Evolutionary conservation across 2,329 filamentous ascomycete genomes (phyloP).

Genomic region (Arthroderma sp.): DNA sequence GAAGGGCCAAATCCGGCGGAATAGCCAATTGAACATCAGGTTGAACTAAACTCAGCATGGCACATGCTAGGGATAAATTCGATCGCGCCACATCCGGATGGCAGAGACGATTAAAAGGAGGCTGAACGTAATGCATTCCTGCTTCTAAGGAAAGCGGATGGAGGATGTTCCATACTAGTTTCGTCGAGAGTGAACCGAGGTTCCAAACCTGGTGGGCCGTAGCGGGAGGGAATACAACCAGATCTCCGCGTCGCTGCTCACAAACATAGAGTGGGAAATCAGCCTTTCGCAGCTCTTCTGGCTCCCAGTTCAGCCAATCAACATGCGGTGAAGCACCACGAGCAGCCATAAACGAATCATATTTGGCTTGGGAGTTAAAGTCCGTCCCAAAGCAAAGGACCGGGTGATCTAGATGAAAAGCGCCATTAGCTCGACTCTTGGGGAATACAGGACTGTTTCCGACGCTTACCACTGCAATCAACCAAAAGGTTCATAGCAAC

Average conservation of each 20-base stretch:
- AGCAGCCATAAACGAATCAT: conserved; percentile 22
- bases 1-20: conserved; percentile 17
- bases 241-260: conserved; percentile 21
- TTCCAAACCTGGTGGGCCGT: conserved; percentile 28
- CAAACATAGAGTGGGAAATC: conserved; percentile 25
- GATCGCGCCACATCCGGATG: conserved; percentile 22
- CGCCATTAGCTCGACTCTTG: background rate
- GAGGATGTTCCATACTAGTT: conserved; percentile 26
- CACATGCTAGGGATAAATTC: conserved; percentile 18
- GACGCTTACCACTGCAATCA: conserved; percentile 18
- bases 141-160: conserved; percentile 22
- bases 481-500: conserved; percentile 23
- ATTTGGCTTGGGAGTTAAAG: conserved; percentile 20
- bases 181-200: conserved; percentile 21
- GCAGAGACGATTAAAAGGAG: conserved; percentile 22
- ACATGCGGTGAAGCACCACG: conserved; percentile 22
- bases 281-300: conserved; percentile 19
- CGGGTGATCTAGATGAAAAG: conserved; percentile 11
- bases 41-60: conserved; percentile 20
- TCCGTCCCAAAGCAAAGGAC: conserved; percentile 26
- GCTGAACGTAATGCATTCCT: conserved; percentile 24
- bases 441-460: background rate
- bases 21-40: conserved; percentile 10
- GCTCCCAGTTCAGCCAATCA: conserved; percentile 22
- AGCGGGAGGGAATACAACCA: conserved; percentile 24